Evolutionary conservation across 441 rosid species (phyloP).

Genomic region (Brassica hybrid): DNA sequence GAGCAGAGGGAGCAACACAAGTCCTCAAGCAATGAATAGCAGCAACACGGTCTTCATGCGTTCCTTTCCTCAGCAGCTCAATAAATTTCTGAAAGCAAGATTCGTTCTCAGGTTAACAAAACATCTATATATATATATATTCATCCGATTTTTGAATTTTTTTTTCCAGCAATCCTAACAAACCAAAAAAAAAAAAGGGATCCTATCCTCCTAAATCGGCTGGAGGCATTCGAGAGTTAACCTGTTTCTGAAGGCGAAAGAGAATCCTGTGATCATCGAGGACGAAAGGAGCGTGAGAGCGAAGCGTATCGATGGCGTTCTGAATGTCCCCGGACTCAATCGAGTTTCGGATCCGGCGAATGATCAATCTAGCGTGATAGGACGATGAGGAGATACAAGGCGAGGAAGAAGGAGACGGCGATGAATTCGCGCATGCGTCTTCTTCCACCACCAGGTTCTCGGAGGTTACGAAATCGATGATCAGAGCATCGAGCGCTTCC

Average conservation of each 20-base stretch:
- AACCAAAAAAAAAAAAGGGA: no score
- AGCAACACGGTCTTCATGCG: conserved; percentile 59
- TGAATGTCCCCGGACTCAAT: conserved; percentile 84
- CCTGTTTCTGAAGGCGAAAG: conserved; percentile 91
- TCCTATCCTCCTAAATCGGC: no score
- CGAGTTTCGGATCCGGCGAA: conserved; percentile 75
- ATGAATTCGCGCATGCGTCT: conserved; percentile 50
- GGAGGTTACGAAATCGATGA: conserved; percentile 77
- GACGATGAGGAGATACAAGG: conserved; percentile 64
- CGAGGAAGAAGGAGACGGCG: conserved; percentile 53
- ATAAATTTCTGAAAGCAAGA: conserved; percentile 62
- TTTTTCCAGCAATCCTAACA: no score
- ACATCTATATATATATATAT: no score
- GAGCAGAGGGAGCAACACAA: no score
- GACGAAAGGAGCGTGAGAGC: conserved; percentile 68
- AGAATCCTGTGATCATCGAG: conserved; percentile 85
- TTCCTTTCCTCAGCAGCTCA: conserved; percentile 86
- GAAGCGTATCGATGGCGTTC: conserved; percentile 65
- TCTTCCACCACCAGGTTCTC: conserved; percentile 67
- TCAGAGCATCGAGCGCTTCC: conserved; percentile 84
- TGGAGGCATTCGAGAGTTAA: conserved; percentile 17
- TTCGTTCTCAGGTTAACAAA: not conserved
- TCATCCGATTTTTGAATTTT: not conserved
- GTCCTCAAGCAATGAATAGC: conserved; percentile 84
- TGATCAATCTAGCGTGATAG: conserved; percentile 71